Base-by-base conservation (phyloP, 305 asterid species). In the Lippia alba region DNA sequence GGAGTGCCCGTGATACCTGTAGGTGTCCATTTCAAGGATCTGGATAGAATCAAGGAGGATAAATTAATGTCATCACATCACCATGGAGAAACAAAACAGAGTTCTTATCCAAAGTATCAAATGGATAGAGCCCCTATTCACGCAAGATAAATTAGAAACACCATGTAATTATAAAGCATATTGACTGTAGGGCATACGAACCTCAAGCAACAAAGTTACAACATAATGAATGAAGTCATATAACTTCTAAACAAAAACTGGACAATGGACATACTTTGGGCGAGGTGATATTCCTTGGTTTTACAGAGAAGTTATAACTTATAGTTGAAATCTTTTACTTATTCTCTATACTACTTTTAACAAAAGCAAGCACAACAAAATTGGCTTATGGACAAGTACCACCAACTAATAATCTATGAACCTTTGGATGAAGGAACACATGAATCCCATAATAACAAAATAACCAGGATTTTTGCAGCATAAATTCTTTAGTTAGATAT, bases 11-110 rank as follows among this genome's bases (percentile, higher is more conserved):
- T 93, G 98, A 77, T 93, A 93, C 74, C 98, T 86, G 70, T 93
- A 93, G 63, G 98, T 93, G 83, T 93, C 98, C 98, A 93, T 93
- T 80, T 93, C 97, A 18, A 93, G 97, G 80, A 93, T 93, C 98
- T 93, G 90, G 71, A 79, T 66, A 84, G 68, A 74, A 69, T 49
- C 56, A 69, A 77, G 66, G 56, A 17, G 65, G 18, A 74, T n/a
- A 18, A 34, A 65, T 48, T 12, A 77, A 69, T 57, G 57, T 66
- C 53, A 62, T 58, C 66, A 56, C 61, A 53, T 34, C 40, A 64
- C 44, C 56, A 62, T 58, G 69, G 74, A 64, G 62, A 75, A 56
- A 20, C 6, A 41, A 64, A 67, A 50, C 16, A 41, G 51, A 51
- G n/a, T 30, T 36, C 30, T 46, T 14, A 24, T 3, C 18, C 36